phyloP scores from a whole-genome alignment of 352 stramenopile genomes.

The Globisporangium polare region DNA sequence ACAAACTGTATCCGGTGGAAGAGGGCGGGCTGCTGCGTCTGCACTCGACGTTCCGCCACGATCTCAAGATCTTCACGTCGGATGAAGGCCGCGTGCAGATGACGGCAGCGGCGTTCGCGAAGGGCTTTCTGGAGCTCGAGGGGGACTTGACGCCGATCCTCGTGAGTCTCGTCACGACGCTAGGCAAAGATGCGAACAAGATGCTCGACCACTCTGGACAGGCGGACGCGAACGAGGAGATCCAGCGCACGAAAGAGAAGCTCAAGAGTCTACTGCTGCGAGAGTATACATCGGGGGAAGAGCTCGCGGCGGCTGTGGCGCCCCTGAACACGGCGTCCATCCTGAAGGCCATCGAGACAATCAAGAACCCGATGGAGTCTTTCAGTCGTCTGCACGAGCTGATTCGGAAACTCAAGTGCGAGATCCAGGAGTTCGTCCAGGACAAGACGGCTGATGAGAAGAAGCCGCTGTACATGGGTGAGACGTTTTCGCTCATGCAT shows the following conservation, averaged over 20 bases:
- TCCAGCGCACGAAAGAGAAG: slow-evolving; percentile 75
- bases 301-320: slow-evolving; percentile 60
- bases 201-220: slow-evolving; percentile 99
- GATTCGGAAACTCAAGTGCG: slow-evolving; percentile 67
- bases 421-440: slow-evolving; percentile 69
- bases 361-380: slow-evolving; percentile 82
- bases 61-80: slow-evolving; percentile 99
- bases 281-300: slow-evolving; percentile 64
- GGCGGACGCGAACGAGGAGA: slow-evolving; percentile 94
- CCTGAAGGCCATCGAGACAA: slow-evolving; percentile 60
- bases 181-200: slow-evolving; percentile 89
- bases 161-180: slow-evolving; percentile 91
- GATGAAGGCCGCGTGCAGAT: slow-evolving; percentile 99
- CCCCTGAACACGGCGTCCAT: slow-evolving; percentile 79
- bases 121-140: slow-evolving; percentile 98
- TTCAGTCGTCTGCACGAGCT: slow-evolving; percentile 69
- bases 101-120: slow-evolving; percentile 99
- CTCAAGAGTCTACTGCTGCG: slow-evolving; percentile 91
- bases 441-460: slow-evolving; percentile 81
- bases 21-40: slow-evolving; percentile 95
- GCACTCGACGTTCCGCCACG: slow-evolving; percentile 99
- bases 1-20: slow-evolving; percentile 86
- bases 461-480: slow-evolving; percentile 91
- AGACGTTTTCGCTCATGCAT: slow-evolving; percentile 93
- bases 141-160: slow-evolving; percentile 99